Conservation (phyloP, 2,329 filamentous ascomycete genomes). For the Dryadomyces quercus-mongolicae region DNA sequence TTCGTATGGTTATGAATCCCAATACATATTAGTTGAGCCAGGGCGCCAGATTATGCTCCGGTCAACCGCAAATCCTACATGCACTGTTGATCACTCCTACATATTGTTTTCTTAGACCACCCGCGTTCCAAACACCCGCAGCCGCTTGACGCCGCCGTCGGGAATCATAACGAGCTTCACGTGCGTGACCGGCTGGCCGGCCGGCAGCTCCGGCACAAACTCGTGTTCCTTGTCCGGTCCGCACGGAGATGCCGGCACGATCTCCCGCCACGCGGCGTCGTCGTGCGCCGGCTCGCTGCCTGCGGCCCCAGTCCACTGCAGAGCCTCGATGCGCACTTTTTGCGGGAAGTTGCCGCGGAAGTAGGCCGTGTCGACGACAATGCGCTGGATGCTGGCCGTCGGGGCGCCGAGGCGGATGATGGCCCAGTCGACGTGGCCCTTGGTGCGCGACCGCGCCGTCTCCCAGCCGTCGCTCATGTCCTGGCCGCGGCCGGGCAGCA, state of each 20-base stretch:
- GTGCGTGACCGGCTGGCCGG: slow-evolving; percentile 58
- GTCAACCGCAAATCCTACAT: no score
- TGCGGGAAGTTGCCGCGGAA: slow-evolving; percentile 79
- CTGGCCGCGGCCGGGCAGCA: slow-evolving; percentile 34
- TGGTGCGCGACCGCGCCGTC: slow-evolving; percentile 60
- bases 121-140: slow-evolving; percentile 62
- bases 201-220: slow-evolving; percentile 39
- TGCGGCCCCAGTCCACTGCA: slow-evolving; percentile 37
- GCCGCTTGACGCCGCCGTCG: slow-evolving; percentile 82
- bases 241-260: slow-evolving; percentile 55
- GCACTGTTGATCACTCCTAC: no score
- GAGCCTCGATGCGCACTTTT: slow-evolving; percentile 54
- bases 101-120: no score
- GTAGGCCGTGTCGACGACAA: slow-evolving; percentile 70
- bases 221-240: slow-evolving; percentile 63
- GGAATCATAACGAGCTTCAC: slow-evolving; percentile 88
- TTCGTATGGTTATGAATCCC: no score
- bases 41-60: no score
- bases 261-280: slow-evolving; percentile 50
- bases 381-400: slow-evolving; percentile 45
- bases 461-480: slow-evolving; percentile 90
- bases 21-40: no score
- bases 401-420: slow-evolving; percentile 60
- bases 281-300: slow-evolving; percentile 47
- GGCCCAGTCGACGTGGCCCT: slow-evolving; percentile 69